A percentile compares a stretch with the other conserved stretches of the same genome.
phyloP scores from a whole-genome alignment of 306 rosid species.

The Myrica gale region DNA sequence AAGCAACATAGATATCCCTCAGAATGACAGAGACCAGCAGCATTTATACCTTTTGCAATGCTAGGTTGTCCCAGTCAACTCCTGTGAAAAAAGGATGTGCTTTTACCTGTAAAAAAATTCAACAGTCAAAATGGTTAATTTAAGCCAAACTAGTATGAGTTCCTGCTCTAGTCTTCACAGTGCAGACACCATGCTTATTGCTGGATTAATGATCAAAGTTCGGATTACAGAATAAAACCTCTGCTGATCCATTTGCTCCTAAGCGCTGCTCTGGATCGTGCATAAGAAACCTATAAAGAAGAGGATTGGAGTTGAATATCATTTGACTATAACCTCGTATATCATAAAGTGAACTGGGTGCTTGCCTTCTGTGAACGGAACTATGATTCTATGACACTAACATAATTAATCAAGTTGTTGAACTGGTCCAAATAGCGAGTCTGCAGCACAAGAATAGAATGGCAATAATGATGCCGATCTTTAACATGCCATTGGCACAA shows the following conservation, averaged over 20 bases:
- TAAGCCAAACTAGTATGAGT: not conserved
- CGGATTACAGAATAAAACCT: not conserved
- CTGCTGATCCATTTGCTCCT: constrained; percentile 13
- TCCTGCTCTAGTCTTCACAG: not conserved
- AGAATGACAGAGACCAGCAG: not conserved
- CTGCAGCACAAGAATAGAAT: not conserved
- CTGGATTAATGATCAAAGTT: not conserved
- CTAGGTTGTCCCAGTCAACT: constrained; percentile 14
- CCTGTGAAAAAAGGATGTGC: constrained; percentile 13
- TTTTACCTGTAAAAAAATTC: constrained; percentile 12
- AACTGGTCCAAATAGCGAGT: not conserved
- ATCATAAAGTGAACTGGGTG: not conserved
- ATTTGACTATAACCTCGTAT: not conserved
- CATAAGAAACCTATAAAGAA: constrained; percentile 10
- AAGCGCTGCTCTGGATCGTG: constrained; percentile 5
- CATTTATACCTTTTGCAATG: constrained; percentile 14
- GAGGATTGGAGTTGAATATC: not conserved
- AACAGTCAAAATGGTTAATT: not conserved
- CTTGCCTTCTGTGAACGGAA: not conserved
- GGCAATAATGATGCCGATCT: not conserved
- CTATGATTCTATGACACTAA: not conserved
- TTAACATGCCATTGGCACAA: not conserved
- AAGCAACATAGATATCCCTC: not conserved
- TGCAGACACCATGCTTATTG: not conserved
- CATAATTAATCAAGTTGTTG: not conserved